Evolutionary conservation across 352 stramenopile species (phyloP).

Genomic region (Globisporangium apiculatum): DNA sequence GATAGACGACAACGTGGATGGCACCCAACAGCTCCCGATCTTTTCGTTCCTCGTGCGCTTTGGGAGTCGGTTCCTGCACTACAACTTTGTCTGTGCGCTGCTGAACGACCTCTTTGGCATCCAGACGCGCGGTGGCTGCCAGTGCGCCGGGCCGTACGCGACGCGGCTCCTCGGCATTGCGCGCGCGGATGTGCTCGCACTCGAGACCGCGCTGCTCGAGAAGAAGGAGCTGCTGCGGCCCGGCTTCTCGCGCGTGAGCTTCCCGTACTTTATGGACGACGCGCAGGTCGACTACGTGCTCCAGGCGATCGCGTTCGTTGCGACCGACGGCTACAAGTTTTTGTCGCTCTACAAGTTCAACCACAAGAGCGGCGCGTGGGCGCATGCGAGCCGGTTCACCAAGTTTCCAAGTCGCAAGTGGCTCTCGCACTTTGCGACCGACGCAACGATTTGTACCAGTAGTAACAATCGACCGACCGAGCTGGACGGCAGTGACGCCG

Average conservation of each 20-base stretch:
- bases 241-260: slow-evolving; percentile 91
- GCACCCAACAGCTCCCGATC: slow-evolving; percentile 72
- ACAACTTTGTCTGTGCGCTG: slow-evolving; percentile 97
- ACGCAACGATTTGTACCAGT: slow-evolving; percentile 12
- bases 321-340: slow-evolving; percentile 89
- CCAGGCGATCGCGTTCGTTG: slow-evolving; percentile 90
- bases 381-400: slow-evolving; percentile 58
- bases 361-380: slow-evolving; percentile 92
- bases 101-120: slow-evolving; percentile 98
- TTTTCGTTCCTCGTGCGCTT: slow-evolving; percentile 93
- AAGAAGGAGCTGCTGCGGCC: slow-evolving; percentile 92
- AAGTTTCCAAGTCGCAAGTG: slow-evolving; percentile 47
- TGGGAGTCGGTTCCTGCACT: slow-evolving; percentile 91
- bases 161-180: slow-evolving; percentile 89
- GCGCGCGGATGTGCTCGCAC: slow-evolving; percentile 40
- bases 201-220: slow-evolving; percentile 85
- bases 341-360: slow-evolving; percentile 94
- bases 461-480: not conserved
- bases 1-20: slow-evolving; percentile 17
- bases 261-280: slow-evolving; percentile 80
- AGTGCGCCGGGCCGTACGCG: slow-evolving; percentile 91
- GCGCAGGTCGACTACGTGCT: slow-evolving; percentile 93
- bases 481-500: slow-evolving; percentile 6
- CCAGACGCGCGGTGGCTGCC: slow-evolving; percentile 53
- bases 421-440: slow-evolving; percentile 45